A percentile compares a stretch with the other conserved stretches of the same genome.
Evolutionary conservation across 495 filamentous ascomycete genomes (phyloP).

Genomic region (Durotheca rogersii): DNA sequence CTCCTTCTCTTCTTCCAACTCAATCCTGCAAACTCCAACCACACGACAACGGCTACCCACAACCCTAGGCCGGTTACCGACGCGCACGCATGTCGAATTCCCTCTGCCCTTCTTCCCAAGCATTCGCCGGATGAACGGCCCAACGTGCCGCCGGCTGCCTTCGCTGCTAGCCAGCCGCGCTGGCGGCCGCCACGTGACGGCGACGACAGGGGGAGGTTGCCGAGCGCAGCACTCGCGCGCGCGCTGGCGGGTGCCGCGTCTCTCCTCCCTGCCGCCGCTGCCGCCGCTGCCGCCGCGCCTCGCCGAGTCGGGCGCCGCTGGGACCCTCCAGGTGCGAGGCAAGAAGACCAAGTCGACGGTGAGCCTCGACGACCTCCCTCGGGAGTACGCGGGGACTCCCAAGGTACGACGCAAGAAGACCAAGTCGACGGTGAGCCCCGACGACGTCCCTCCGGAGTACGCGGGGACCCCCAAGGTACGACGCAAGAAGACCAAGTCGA

Average conservation of each 20-base stretch:
- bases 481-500: conserved; percentile 49
- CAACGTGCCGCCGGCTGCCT: conserved; percentile 32
- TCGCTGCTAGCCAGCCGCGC: conserved; percentile 17
- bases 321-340: conserved; percentile 14
- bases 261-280: neutral
- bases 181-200: neutral
- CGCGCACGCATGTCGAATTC: neutral
- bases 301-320: too few relatives aligned
- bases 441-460: conserved; percentile 26
- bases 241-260: conserved; percentile 2
- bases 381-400: conserved; percentile 47
- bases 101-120: neutral
- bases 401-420: conserved; percentile 41
- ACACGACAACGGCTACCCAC: neutral
- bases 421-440: conserved; percentile 53
- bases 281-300: neutral
- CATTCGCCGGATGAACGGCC: conserved; percentile 33
- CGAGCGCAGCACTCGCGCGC: conserved; percentile 4
- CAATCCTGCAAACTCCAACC: neutral
- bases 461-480: conserved; percentile 32
- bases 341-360: conserved; percentile 53
- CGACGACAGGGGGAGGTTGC: conserved; percentile 3
- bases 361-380: conserved; percentile 65
- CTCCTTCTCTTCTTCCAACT: neutral
- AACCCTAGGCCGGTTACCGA: neutral